These are phyloP conservation scores for Epichloe glyceriae DNA, from an alignment of 2,329 filamentous ascomycete genomes.

Conservation along the genomic window DNA sequence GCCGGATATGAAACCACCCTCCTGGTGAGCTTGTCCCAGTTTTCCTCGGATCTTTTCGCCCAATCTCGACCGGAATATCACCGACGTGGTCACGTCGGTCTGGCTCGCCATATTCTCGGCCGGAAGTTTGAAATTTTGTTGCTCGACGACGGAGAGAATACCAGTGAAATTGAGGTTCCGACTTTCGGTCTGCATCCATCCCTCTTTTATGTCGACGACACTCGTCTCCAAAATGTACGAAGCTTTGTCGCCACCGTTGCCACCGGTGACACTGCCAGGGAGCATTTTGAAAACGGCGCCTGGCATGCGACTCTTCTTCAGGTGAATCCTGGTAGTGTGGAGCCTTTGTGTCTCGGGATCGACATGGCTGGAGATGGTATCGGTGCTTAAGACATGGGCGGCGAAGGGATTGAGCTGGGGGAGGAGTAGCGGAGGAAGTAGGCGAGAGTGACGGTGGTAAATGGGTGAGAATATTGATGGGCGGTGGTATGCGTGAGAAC, in stretches of 20 bases:
- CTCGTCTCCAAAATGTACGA: conserved; percentile 72
- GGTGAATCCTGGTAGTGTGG: conserved; percentile 65
- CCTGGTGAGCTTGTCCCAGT: conserved; percentile 32
- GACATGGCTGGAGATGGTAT: conserved; percentile 63
- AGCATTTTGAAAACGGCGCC: conserved; percentile 63
- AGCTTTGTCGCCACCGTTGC: conserved; percentile 51
- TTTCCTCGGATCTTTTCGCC: conserved; percentile 53
- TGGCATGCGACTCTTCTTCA: conserved; percentile 71
- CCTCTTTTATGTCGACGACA: conserved; percentile 64
- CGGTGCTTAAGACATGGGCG: conserved; percentile 69
- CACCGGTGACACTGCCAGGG: conserved; percentile 55
- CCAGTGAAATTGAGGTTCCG: conserved; percentile 73
- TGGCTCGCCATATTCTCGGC: conserved; percentile 17
- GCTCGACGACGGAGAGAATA: conserved; percentile 65
- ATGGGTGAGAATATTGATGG: conserved; percentile 67
- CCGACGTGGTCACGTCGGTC: conserved; percentile 61
- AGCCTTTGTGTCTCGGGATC: conserved; percentile 63
- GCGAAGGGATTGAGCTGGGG: conserved; percentile 63
- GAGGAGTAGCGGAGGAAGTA: conserved; percentile 80
- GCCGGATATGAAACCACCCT: conserved; percentile 36
- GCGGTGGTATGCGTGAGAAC: conserved; percentile 52
- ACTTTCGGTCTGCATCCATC: conserved; percentile 73
- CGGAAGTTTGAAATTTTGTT: conserved; percentile 50
- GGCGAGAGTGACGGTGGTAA: conserved; percentile 74
- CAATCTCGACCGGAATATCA: conserved; percentile 59